Conservation (phyloP, 1,139 yeast species). For the Candida tropicalis region DNA sequence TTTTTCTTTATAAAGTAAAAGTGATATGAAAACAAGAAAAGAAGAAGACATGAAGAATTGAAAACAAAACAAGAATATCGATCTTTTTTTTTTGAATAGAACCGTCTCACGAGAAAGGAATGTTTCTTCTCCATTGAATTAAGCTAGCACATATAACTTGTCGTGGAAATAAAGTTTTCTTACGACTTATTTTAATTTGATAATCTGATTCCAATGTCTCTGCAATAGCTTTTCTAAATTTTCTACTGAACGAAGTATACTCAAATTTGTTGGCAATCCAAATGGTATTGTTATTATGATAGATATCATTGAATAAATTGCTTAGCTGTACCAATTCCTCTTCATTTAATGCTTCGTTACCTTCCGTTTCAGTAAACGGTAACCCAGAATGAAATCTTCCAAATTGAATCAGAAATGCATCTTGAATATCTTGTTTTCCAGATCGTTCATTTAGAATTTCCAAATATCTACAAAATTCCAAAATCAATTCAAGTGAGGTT, state of each 20-base stretch:
- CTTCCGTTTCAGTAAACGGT: slow-evolving; percentile 7
- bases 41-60: not conserved
- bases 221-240: slow-evolving; percentile 9
- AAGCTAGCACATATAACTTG: slow-evolving; percentile 14
- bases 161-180: slow-evolving; percentile 9
- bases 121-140: slow-evolving; percentile 12
- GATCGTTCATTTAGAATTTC: slow-evolving; percentile 10
- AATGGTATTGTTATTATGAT: slow-evolving; percentile 6
- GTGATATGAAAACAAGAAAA: not conserved
- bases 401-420: slow-evolving; percentile 10
- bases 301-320: slow-evolving; percentile 10
- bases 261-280: slow-evolving; percentile 14
- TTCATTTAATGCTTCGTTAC: slow-evolving; percentile 4
- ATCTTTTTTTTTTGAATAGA: too few species aligned
- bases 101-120: slow-evolving; percentile 7
- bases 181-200: slow-evolving; percentile 8
- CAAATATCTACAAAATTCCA: slow-evolving; percentile 11
- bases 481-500: slow-evolving; percentile 1
- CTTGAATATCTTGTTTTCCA: slow-evolving; percentile 8
- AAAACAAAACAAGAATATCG: not conserved
- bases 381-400: slow-evolving; percentile 10
- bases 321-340: slow-evolving; percentile 10
- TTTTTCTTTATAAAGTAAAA: not conserved
- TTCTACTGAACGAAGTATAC: slow-evolving; percentile 8
- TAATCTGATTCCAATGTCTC: slow-evolving; percentile 8